Base-by-base conservation (phyloP, 2,329 filamentous ascomycete genomes). In the Harringtonia lauricola region DNA sequence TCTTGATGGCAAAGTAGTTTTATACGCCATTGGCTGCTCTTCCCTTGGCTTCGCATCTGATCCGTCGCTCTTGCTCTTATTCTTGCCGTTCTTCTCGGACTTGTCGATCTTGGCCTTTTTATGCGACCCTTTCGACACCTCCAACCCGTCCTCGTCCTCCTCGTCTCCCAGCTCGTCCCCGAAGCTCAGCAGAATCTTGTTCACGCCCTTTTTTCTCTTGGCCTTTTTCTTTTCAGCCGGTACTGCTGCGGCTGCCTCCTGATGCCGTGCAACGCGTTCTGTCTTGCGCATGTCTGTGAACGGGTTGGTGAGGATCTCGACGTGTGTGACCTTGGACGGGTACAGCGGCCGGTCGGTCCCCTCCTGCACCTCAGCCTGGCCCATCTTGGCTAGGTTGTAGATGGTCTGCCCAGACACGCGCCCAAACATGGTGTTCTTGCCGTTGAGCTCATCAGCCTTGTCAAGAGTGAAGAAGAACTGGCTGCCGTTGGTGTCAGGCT, bases 381-480 rank as follows among this genome's bases (percentile, higher is more conserved):
- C 88, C 71, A 96, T 95, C 64, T 89, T 94, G 57, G 89, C 81
- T 56, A 98, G 62, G 60, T 95, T 96, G 66, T 94, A 98, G 44
- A 98, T 92, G 15, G 90, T 95, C 51, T 96, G 87, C 24, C 90
- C 92, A 30, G 85, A 87, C 36, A 98, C 76, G 45, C 92, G 74
- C 17, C 92, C 92, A 67, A 98, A 96, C 60, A 96, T 67, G 1
- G 92, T 96, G 61, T 95, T 95, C 64, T 86, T 86, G 41, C 83
- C 84, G 53, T 83, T 86, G 56, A 98, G 62, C 67, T 96, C 88
- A 22, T 87, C 81, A 21, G 89, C 72, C 57, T 83, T 88, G 50
- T 79, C 88, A 42, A 98, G 65, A 0, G 92, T 96, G 49, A 98
- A 81, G 67, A 98, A 98, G 70, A 96, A 96, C 63, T 98, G 92